Evolutionary conservation across 768 basidiomycete species (phyloP).

Genomic region (Macrolepiota fuliginosa): DNA sequence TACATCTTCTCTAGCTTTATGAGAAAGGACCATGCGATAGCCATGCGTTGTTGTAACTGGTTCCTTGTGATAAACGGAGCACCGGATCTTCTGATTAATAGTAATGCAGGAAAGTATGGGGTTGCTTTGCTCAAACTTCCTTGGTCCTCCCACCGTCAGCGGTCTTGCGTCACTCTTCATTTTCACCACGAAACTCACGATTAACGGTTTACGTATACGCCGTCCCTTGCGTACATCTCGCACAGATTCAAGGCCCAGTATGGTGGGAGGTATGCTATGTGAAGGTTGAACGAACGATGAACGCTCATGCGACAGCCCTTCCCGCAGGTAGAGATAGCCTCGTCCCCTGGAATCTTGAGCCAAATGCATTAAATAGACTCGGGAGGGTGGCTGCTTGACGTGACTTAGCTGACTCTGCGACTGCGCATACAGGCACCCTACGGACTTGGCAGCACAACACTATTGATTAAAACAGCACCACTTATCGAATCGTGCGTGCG

Average conservation of each 20-base stretch:
- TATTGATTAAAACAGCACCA: neutral
- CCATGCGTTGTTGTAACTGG: neutral
- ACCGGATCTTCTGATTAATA: neutral
- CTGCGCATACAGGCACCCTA: neutral
- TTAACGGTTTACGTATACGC: neutral
- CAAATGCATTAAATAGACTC: neutral
- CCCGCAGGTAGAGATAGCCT: neutral
- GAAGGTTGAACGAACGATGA: neutral
- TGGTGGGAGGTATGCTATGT: too few species aligned
- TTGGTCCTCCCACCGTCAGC: neutral
- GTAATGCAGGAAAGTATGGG: neutral
- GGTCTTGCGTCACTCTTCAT: neutral
- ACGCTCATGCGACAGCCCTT: neutral
- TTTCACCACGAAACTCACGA: neutral
- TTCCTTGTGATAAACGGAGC: neutral
- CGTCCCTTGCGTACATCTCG: neutral
- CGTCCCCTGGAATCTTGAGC: neutral
- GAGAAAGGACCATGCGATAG: neutral
- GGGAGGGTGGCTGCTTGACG: neutral
- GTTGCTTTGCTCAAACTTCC: neutral
- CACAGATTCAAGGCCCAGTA: neutral
- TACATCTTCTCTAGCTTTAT: neutral
- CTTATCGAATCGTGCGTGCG: neutral
- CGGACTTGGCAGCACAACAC: neutral
- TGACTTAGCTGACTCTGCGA: neutral